Evolutionary conservation across 345 rosid genomes (phyloP).

Genomic region (Lumnitzera littorea): DNA sequence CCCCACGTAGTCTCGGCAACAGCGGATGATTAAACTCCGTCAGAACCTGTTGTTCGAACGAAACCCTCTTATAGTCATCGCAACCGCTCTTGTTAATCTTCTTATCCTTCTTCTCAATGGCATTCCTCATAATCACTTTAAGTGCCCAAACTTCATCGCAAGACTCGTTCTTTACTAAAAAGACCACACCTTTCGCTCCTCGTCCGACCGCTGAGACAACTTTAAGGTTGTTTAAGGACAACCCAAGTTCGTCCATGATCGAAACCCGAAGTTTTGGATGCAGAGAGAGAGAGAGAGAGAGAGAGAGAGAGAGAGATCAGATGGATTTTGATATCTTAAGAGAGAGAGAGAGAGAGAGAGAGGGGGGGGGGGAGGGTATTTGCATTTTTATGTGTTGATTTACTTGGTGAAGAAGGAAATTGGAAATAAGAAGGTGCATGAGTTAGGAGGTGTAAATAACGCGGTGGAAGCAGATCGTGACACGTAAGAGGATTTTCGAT

Average conservation of each 20-base stretch:
- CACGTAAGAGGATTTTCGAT: neutral
- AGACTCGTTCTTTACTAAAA: constrained; percentile 35
- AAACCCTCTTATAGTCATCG: constrained; percentile 47
- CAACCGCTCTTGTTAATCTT: constrained; percentile 4
- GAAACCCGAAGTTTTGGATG: neutral
- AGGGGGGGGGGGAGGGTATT: too few species aligned
- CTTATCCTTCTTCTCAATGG: constrained; percentile 48
- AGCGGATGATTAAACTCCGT: constrained; percentile 60
- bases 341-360: neutral
- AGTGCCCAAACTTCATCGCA: constrained; percentile 44
- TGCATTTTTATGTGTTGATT: neutral
- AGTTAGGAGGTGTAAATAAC: neutral
- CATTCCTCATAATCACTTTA: constrained; percentile 61
- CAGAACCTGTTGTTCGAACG: constrained; percentile 60
- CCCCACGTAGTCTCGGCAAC: constrained; percentile 65
- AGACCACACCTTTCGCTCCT: constrained; percentile 92
- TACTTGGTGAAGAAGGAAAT: constrained; percentile 24
- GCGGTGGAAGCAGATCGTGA: neutral
- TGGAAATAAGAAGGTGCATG: neutral
- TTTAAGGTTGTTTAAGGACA: constrained; percentile 33
- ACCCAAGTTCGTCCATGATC: constrained; percentile 14
- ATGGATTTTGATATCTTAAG: neutral
- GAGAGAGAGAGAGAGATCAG: neutral
- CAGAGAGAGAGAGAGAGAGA: neutral
- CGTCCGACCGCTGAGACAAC: constrained; percentile 66